Evolutionary conservation across 805 yeast species (phyloP).

Genomic region (Spathaspora arborariae): DNA sequence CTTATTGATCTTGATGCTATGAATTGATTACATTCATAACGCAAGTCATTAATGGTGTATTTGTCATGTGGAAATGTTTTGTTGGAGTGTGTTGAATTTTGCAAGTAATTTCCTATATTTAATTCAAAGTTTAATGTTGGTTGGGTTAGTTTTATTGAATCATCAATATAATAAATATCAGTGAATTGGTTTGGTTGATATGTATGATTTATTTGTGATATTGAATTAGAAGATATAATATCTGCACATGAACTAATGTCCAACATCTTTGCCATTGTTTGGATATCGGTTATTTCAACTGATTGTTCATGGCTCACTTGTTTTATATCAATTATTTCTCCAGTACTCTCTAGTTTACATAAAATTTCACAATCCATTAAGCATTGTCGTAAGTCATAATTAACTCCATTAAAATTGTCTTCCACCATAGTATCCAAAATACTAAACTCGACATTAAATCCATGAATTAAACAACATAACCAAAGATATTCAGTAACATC

Average conservation of each 20-base stretch:
- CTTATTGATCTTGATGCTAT: slow-evolving; percentile 31
- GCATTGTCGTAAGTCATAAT: slow-evolving; percentile 45
- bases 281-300: no score
- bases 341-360: slow-evolving; percentile 16
- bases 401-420: slow-evolving; percentile 13
- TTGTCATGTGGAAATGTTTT: background rate
- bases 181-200: slow-evolving; percentile 31
- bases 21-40: slow-evolving; percentile 15
- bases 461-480: slow-evolving; percentile 34
- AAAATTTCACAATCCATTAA: slow-evolving; percentile 43
- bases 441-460: slow-evolving; percentile 26
- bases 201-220: slow-evolving; percentile 25
- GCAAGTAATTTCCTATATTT: slow-evolving; percentile 25
- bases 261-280: slow-evolving; percentile 9
- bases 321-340: background rate
- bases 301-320: no score
- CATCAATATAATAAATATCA: slow-evolving; percentile 31
- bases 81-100: background rate
- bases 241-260: slow-evolving; percentile 29
- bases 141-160: slow-evolving; percentile 23
- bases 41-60: slow-evolving; percentile 11
- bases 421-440: slow-evolving; percentile 25
- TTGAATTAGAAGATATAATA: slow-evolving; percentile 19
- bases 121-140: slow-evolving; percentile 36
- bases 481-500: slow-evolving; percentile 36